Percentiles rank a stretch among this genome's conserved stretches.
These are phyloP conservation scores for Phoenix dactylifera DNA, from an alignment of 176 grass and related monocot genomes.

Conservation along the genomic window DNA sequence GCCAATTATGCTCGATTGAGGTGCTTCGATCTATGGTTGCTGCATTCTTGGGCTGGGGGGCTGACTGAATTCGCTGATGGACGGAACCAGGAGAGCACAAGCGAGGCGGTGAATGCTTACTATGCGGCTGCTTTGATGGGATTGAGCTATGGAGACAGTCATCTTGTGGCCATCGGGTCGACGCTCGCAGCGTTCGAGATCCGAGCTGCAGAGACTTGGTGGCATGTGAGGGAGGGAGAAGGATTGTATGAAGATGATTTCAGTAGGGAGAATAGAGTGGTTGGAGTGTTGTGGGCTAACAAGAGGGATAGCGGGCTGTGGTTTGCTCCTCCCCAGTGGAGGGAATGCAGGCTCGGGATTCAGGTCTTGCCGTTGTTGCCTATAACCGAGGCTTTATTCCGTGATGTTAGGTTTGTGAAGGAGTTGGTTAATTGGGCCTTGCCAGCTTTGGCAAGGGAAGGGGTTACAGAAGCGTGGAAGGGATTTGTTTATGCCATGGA, in stretches of 20 bases:
- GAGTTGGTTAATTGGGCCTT: conserved; percentile 68
- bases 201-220: conserved; percentile 75
- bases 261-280: conserved; percentile 42
- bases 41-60: conserved; percentile 93
- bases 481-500: conserved; percentile 85
- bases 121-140: conserved; percentile 74
- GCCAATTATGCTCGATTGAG: conserved; percentile 51
- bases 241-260: conserved; percentile 78
- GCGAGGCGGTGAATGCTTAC: conserved; percentile 88
- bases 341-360: conserved; percentile 78
- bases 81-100: conserved; percentile 94
- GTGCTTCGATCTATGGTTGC: conserved; percentile 89
- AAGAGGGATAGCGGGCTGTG: conserved; percentile 95
- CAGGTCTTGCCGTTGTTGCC: conserved; percentile 76
- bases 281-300: conserved; percentile 87
- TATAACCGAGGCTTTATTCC: conserved; percentile 65
- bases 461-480: conserved; percentile 91
- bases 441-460: conserved; percentile 54
- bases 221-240: conserved; percentile 60
- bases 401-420: conserved; percentile 43
- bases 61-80: conserved; percentile 89
- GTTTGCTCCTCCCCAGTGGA: conserved; percentile 87
- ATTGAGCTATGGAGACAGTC: conserved; percentile 67
- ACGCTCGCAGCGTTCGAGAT: conserved; percentile 68
- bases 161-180: conserved; percentile 44